A percentile compares a stretch with the other conserved stretches of the same genome.
Evolutionary conservation across 768 basidiomycete genomes (phyloP).

Genomic region (Termitomyces titanicus): DNA sequence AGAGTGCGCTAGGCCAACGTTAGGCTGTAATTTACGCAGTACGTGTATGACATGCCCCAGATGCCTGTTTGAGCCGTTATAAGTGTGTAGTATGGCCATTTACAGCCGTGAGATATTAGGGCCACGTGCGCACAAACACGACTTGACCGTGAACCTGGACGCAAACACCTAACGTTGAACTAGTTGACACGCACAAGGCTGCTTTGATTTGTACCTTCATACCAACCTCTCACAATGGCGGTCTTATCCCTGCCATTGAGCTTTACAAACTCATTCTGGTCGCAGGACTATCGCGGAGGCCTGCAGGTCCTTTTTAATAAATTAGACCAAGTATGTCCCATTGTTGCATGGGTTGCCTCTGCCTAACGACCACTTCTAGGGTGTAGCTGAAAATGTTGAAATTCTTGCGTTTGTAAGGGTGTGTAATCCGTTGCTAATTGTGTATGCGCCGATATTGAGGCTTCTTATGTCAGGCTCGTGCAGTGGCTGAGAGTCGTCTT

Average conservation of each 20-base stretch:
- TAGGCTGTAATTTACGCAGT: no score
- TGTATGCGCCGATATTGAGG: not conserved
- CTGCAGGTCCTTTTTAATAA: constrained; percentile 74
- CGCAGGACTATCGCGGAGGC: constrained; percentile 83
- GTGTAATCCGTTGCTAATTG: constrained; percentile 21
- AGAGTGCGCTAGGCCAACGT: no score
- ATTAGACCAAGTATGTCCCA: constrained; percentile 63
- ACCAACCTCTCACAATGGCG: constrained; percentile 51
- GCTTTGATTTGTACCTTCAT: constrained; percentile 1
- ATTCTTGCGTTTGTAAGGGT: constrained; percentile 82
- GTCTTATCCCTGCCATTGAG: constrained; percentile 84
- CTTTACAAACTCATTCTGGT: constrained; percentile 94
- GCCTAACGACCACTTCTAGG: constrained; percentile 38
- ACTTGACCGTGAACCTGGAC: not conserved
- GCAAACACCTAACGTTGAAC: not conserved
- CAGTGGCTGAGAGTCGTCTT: constrained; percentile 62
- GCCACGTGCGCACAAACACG: constrained; percentile 10
- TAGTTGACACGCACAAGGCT: not conserved
- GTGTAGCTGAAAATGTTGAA: constrained; percentile 79
- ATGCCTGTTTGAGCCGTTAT: no score
- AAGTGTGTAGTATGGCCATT: no score
- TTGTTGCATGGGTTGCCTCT: not conserved
- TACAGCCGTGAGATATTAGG: not conserved
- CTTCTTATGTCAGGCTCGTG: constrained; percentile 57
- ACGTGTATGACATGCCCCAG: no score